phyloP scores from a whole-genome alignment of 1,284 basidiomycete genomes.

The Trichosporon inkin region DNA sequence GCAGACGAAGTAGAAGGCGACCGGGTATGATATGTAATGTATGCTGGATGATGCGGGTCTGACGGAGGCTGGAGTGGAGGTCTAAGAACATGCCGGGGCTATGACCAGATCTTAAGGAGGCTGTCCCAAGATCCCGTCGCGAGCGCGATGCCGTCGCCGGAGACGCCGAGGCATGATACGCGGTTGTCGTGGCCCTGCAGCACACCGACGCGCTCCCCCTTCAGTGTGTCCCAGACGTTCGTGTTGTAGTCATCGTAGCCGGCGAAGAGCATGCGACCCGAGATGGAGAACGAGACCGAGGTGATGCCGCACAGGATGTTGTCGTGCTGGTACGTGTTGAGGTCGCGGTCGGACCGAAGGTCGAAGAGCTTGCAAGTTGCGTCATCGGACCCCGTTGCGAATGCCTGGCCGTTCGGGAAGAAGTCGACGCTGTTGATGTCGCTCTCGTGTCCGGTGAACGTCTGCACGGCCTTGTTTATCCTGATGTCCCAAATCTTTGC shows the following conservation, averaged over 20 bases:
- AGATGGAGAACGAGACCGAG: slow-evolving; percentile 95
- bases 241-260: slow-evolving; percentile 99
- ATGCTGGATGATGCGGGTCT: slow-evolving; percentile 5
- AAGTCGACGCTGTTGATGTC: slow-evolving; percentile 99
- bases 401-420: slow-evolving; percentile 98
- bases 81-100: slow-evolving; percentile 14
- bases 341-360: slow-evolving; percentile 91
- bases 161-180: slow-evolving; percentile 93
- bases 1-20: too few species aligned
- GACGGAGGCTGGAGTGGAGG: not conserved
- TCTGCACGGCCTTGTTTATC: slow-evolving; percentile 93
- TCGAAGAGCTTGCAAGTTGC: slow-evolving; percentile 97
- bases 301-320: slow-evolving; percentile 99
- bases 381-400: slow-evolving; percentile 98
- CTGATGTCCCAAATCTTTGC: slow-evolving; percentile 99
- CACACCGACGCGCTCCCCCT: slow-evolving; percentile 94
- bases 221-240: slow-evolving; percentile 99
- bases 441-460: slow-evolving; percentile 96
- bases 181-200: slow-evolving; percentile 96
- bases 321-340: slow-evolving; percentile 95
- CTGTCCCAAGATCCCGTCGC: slow-evolving; percentile 99
- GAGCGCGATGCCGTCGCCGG: slow-evolving; percentile 92
- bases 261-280: slow-evolving; percentile 93
- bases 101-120: slow-evolving; percentile 69
- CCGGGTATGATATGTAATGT: not conserved